Evolutionary conservation across 495 filamentous ascomycete genomes (phyloP), one percentile per base, ranked within the genome.

Genomic region (Neurospora sp.): DNA sequence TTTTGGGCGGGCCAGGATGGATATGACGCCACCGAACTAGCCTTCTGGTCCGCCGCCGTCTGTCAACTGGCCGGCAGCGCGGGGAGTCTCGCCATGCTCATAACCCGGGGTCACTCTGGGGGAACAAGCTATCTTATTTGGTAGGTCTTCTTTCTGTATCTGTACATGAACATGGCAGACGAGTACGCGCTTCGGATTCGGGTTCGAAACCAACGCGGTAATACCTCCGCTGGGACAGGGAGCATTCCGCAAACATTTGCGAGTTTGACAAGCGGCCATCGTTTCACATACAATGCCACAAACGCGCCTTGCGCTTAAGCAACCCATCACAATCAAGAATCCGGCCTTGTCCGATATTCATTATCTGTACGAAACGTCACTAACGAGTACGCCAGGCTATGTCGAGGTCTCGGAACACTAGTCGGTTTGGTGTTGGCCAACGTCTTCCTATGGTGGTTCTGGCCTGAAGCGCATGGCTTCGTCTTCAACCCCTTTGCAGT

Each of bases 21-120:
- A 12, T 77, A 76, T 46, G 83, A 85, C 75, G 83, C 78, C 16
- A 82, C 84, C n/a, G 84, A 86, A 76, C 40, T 85, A 75, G 82
- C 77, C 8, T 84, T 81, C 72, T 86, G 83, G 83, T 79, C 74
- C 18, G 78, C 80, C 0, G 76, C 74, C 1, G 66, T 81, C 9
- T 54, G 73, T 39, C 82, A 84, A 75, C 41, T 80, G 4, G 74
- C 80, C 48, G 41, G 78, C 20, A 78, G 77, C 70, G 75, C 62
- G 8, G 75, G 76, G 23, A 79, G 80, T 70, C 75, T 86, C 69
- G 77, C 74, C 37, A 84, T 85, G 76, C 71, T 85, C 41, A 18
- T 78, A 4, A 71, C 79, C 16, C 70, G 84, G 39, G 77, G 77
- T 27, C 82, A 85, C 74, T 82, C 82, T 54, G 82, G 84, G 10